Base-by-base conservation (phyloP, 2,329 filamentous ascomycete species). In the Fusarium mangiferae region DNA sequence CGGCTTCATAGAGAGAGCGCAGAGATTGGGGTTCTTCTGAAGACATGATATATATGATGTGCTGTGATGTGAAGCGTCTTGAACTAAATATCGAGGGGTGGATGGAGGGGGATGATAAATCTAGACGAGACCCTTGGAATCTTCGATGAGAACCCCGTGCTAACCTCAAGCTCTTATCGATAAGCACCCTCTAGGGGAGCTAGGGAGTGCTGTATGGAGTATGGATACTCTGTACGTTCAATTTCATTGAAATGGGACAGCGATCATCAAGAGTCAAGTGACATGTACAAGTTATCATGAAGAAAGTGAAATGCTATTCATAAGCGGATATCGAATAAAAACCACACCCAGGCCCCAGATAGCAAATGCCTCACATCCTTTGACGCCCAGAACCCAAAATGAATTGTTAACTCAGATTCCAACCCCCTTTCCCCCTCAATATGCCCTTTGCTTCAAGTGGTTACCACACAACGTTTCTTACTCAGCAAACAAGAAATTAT, bases 11-110 rank as follows among this genome's bases (percentile, higher is more conserved):
- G 68, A 86, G 79, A 22, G 84, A 83, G 68, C 86, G 86, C 59
- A 90, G 83, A 7, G 87, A 87, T 70, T 84, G 85, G 5, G 87
- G 84, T 72, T 86, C 82, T 70, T 86, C 83, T 65, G 78, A 75
- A 42, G 78, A 70, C 81, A 83, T 83, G 58, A 51, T 71, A 35
- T 36, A 20, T 59, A 52, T 58, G n/a, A 14, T 44, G 56, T 28
- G 33, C 18, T 54, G 45, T 56, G 26, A 33, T 46, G 56, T 46
- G 30, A 61, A 61, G 18, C 24, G 55, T 68, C 28, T 35, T 44
- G 13, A 35, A 39, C 38, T 33, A 44, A 62, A 56, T 39, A 62
- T 39, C 28, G 45, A 55, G 39, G 46, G 35, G 22, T 28, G 42
- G 44, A 62, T 52, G 35, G 35, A 70, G 55, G 54, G 65, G 65